phyloP scores from a whole-genome alignment of 805 yeast genomes.

The Lipomyces starkeyi region DNA sequence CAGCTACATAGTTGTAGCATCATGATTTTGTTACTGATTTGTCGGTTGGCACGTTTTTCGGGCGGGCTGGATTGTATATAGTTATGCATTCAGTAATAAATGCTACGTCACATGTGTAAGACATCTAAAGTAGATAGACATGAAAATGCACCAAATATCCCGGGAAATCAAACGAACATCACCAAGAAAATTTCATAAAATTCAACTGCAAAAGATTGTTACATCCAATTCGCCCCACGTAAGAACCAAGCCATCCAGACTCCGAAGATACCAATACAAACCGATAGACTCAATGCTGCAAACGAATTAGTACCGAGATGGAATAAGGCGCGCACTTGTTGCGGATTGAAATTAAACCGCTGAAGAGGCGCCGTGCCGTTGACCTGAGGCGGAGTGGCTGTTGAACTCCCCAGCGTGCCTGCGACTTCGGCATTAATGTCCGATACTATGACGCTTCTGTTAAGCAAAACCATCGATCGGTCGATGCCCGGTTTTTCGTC shows the following conservation, averaged over 20 bases:
- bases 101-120: background rate
- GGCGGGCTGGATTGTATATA: background rate
- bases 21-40: background rate
- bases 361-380: constrained; percentile 14
- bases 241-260: constrained; percentile 34
- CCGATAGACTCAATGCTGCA: constrained; percentile 30
- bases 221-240: constrained; percentile 20
- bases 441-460: constrained; percentile 11
- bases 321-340: background rate
- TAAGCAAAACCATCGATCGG: constrained; percentile 20
- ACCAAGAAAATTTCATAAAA: background rate
- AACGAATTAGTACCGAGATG: constrained; percentile 2
- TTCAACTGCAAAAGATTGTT: background rate
- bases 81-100: background rate
- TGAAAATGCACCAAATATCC: background rate
- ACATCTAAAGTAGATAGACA: background rate
- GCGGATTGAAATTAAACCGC: constrained; percentile 14
- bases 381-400: background rate
- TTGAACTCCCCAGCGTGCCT: background rate
- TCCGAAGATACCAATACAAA: constrained; percentile 31
- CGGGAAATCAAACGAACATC: background rate
- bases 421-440: constrained; percentile 1
- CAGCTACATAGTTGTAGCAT: background rate
- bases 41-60: background rate
- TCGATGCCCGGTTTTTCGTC: constrained; percentile 10